Base-by-base conservation (phyloP, 2,329 filamentous ascomycete genomes). In the Aspergillus sp. region DNA sequence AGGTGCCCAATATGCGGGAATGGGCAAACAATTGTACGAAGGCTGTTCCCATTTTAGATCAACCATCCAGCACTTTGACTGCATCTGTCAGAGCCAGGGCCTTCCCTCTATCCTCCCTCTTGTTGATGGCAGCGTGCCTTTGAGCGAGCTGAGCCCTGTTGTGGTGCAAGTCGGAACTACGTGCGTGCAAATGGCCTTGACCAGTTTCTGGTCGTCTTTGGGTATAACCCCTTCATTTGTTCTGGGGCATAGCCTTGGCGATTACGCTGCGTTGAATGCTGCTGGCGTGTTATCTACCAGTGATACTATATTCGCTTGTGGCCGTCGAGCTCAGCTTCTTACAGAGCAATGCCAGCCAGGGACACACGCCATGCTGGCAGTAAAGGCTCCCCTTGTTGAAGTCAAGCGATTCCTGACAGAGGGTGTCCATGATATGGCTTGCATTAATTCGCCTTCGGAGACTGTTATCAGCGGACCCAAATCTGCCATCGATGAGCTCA, bases 321-420 rank as follows among this genome's bases (percentile, higher is more conserved):
- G 76, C 20, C 72, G 67, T 22, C 68, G 77, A 5, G 77, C 76
- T 11, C 68, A 74, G 44, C 67, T 80, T 1, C 69, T 80, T 11
- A 71, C 73, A 24, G 65, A 74, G 47, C 69, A 72, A 55, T 78
- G 76, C 58, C 65, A 73, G 12, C 63, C 70, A 41, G 75, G 74
- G 50, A 79, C 75, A 3, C 75, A 78, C 53, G 69, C 75, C 2
- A 80, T 80, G 77, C 66, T 80, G 15, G 76, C 76, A 34, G 70
- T 79, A 7, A 72, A 74, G 56, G 71, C 73, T 4, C 71, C 74
- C 5, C 64, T 75, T 13, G 65, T 67, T 30, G 69, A 69, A 11
- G 62, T 74, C 2, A 69, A 69, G 42, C 64, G 93, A 1, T 88
- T 92, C 18, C 89, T 89, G 39, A 72, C 78, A 22, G 66, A 68